phyloP scores from a whole-genome alignment of 2,329 filamentous ascomycete genomes.

The Fusarium sp. region DNA sequence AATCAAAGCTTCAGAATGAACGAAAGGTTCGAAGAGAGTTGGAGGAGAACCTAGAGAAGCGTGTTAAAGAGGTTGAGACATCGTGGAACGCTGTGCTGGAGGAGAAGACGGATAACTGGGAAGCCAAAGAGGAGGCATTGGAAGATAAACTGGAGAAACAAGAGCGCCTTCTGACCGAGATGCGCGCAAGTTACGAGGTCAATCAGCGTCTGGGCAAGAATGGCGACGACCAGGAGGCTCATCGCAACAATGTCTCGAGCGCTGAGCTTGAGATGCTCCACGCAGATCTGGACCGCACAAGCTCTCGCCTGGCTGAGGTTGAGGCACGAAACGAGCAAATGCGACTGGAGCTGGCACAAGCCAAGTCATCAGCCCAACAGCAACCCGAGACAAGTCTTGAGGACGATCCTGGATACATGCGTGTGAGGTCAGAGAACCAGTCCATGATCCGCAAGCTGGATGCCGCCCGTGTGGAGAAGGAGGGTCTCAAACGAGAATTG shows the following conservation, averaged over 20 bases:
- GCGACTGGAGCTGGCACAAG: slow-evolving; percentile 87
- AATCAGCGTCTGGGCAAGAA: slow-evolving; percentile 85
- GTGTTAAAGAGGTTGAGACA: slow-evolving; percentile 87
- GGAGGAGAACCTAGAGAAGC: slow-evolving; percentile 79
- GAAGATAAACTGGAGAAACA: slow-evolving; percentile 96
- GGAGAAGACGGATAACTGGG: slow-evolving; percentile 97
- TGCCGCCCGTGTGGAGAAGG: slow-evolving; percentile 81
- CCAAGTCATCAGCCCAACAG: slow-evolving; percentile 73
- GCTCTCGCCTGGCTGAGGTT: slow-evolving; percentile 84
- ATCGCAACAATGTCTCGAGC: slow-evolving; percentile 74
- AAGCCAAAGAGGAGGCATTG: slow-evolving; percentile 86
- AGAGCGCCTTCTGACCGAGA: slow-evolving; percentile 88
- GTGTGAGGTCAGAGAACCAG: slow-evolving; percentile 91
- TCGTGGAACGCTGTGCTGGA: slow-evolving; percentile 90
- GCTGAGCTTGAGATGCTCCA: slow-evolving; percentile 95
- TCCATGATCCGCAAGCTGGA: slow-evolving; percentile 91
- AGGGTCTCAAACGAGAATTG: slow-evolving; percentile 78
- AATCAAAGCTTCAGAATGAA: slow-evolving; percentile 82
- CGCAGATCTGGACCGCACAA: slow-evolving; percentile 90
- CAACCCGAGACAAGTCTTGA: slow-evolving; percentile 73
- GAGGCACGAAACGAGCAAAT: slow-evolving; percentile 95
- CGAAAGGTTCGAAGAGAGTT: slow-evolving; percentile 75
- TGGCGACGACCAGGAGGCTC: slow-evolving; percentile 67
- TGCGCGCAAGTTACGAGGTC: slow-evolving; percentile 97
- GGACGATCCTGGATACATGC: slow-evolving; percentile 89